phyloP scores from a whole-genome alignment of 768 basidiomycete species.

The Hericium rajendrae region DNA sequence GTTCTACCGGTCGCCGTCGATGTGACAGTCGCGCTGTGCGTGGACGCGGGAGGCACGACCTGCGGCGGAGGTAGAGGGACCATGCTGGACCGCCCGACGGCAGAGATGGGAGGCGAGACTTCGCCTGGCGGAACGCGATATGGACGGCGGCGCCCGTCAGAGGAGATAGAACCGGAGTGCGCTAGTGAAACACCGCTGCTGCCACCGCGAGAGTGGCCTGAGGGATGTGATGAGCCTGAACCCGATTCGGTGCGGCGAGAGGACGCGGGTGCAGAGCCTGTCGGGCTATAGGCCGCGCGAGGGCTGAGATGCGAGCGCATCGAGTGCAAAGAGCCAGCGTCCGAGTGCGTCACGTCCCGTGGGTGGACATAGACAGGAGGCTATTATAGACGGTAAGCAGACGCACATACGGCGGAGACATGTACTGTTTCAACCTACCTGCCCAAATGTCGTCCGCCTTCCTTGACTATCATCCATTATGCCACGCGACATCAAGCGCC shows the following conservation, averaged over 20 bases:
- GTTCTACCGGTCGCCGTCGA: conserved; percentile 19
- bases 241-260: conserved; percentile 13
- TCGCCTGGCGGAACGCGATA: conserved; percentile 7
- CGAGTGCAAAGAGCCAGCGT: conserved; percentile 58
- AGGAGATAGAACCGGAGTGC: conserved; percentile 44
- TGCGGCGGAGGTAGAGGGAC: background rate
- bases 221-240: conserved; percentile 33
- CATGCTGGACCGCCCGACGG: conserved; percentile 13
- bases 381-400: background rate
- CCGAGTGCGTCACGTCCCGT: conserved; percentile 36
- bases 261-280: conserved; percentile 42
- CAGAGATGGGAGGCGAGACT: conserved; percentile 23
- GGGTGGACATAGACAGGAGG: conserved; percentile 38
- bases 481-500: conserved; percentile 44
- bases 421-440: conserved; percentile 29
- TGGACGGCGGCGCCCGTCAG: conserved; percentile 33
- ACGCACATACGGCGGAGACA: too few species aligned
- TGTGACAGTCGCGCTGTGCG: conserved; percentile 16
- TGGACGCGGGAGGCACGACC: background rate
- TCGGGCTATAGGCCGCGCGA: conserved; percentile 31
- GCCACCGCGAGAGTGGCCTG: conserved; percentile 20
- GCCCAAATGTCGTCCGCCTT: conserved; percentile 51
- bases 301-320: conserved; percentile 49
- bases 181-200: conserved; percentile 33
- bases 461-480: conserved; percentile 16